Conservation (phyloP, 768 basidiomycete species). For the Panellus pusillus region DNA sequence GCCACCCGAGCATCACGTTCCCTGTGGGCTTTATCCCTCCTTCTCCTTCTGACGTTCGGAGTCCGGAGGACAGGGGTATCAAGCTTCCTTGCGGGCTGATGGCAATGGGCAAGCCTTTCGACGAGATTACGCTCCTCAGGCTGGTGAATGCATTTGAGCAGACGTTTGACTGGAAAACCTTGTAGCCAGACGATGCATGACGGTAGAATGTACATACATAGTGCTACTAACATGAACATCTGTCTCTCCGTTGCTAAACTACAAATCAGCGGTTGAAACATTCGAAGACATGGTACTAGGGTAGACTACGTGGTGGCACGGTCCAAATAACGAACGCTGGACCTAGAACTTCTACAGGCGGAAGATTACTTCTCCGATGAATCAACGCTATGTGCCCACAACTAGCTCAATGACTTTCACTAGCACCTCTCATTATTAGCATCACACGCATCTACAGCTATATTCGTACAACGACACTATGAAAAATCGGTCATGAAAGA, state of each 20-base stretch:
- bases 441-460: not conserved
- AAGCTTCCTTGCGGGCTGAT: conserved; percentile 40
- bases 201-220: no score
- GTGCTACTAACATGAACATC: no score
- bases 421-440: not conserved
- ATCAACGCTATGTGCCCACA: no score
- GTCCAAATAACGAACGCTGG: no score
- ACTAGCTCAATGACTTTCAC: not conserved
- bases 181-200: not conserved
- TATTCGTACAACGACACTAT: conserved; percentile 6
- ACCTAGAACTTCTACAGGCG: no score
- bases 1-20: conserved; percentile 36
- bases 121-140: conserved; percentile 10
- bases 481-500: not conserved
- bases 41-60: conserved; percentile 7
- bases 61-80: conserved; percentile 26
- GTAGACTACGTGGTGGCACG: no score
- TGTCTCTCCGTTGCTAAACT: no score
- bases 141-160: conserved; percentile 16
- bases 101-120: conserved; percentile 37
- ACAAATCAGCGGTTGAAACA: no score
- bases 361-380: no score
- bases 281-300: no score
- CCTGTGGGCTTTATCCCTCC: conserved; percentile 36
- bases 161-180: conserved; percentile 11